Evolutionary conservation across 2,329 filamentous ascomycete species (phyloP), one percentile per base, ranked within the genome.

Genomic region (Dichotomopilus funicola): DNA sequence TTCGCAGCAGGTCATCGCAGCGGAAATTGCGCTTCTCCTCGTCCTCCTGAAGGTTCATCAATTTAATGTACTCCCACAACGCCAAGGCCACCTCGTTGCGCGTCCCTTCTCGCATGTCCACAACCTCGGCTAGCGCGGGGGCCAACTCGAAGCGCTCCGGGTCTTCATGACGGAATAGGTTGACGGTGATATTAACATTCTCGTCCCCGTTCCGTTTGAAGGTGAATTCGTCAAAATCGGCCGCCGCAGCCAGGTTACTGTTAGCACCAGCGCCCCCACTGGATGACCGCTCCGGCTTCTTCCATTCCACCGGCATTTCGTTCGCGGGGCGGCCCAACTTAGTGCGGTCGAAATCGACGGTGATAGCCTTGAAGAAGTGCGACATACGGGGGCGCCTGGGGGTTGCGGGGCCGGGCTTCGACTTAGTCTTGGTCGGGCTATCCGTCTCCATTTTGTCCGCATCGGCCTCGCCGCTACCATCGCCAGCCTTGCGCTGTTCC

Each of bases 161-260:
- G 11, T 84, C 83, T 68, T 97, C 91, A 66, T 95, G 88, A 11
- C 90, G 81, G 60, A 83, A 81, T 37, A 99, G 79, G 66, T 91
- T 95, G 73, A 99, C 87, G 9, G 85, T 91, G 63, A 96, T 85
- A 68, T 96, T 96, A 63, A 88, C 78, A 64, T 95, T 96, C 70
- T 96, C 91, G 68, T 99, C 94, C 37, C 90, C 87, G 64, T 87
- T 89, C 53, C 94, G 83, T 75, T 95, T 90, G 69, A 99, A 97
- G 44, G 91, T 87, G 45, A 99, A 76, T 67, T 88, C 87, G 72
- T 96, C 94, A 66, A 97, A 96, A 66, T 95, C 89, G 45, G 84
- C 81, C 36, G 83, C 83, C 36, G 84, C 77, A 6, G 85, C 79
- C n/a, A 78, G 65, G 51, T 78, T 80, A 41, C 43, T 27, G 19